Percentiles rank a stretch among this genome's conserved stretches.
Evolutionary conservation across 768 basidiomycete species (phyloP).

Genomic region (Floccularia luteovirens): DNA sequence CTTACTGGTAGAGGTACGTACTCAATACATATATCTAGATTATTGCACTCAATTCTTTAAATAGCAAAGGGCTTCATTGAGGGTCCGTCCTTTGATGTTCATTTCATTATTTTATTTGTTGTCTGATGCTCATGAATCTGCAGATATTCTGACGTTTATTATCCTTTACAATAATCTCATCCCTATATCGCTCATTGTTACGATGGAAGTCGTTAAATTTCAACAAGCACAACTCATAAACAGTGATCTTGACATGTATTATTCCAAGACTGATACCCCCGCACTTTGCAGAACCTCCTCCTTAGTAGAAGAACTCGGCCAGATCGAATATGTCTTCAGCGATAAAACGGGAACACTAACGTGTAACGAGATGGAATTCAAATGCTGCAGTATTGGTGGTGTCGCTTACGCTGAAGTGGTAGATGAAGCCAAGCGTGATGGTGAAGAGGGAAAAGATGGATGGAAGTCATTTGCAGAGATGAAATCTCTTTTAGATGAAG

Average conservation of each 20-base stretch:
- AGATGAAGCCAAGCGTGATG: conserved; percentile 75
- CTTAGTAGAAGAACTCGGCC: conserved; percentile 96
- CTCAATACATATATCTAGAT: conserved; percentile 1
- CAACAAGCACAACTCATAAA: conserved; percentile 98
- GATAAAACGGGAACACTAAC: conserved; percentile 96
- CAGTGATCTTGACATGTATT: conserved; percentile 97
- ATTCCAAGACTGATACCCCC: conserved; percentile 90
- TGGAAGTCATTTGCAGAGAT: conserved; percentile 83
- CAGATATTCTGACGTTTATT: conserved; percentile 96
- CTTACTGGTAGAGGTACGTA: conserved; percentile 57
- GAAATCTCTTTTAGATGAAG: conserved; percentile 42
- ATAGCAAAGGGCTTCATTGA: conserved; percentile 76
- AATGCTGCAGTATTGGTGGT: conserved; percentile 83
- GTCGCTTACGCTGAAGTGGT: conserved; percentile 86
- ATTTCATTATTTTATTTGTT: conserved; percentile 1
- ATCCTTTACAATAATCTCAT: conserved; percentile 99
- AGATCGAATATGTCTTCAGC: conserved; percentile 94
- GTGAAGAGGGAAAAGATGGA: conserved; percentile 46
- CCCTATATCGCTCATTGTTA: conserved; percentile 97
- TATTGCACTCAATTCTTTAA: conserved; percentile 1
- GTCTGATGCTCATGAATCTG: conserved; percentile 11
- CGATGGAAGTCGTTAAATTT: conserved; percentile 99
- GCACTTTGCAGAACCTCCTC: conserved; percentile 97
- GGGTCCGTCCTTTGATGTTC: conserved; percentile 34
- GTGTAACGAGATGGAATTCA: conserved; percentile 98